These are phyloP conservation scores for Otatea glauca DNA, from an alignment of 176 grass and related monocot species.

Conservation along the genomic window DNA sequence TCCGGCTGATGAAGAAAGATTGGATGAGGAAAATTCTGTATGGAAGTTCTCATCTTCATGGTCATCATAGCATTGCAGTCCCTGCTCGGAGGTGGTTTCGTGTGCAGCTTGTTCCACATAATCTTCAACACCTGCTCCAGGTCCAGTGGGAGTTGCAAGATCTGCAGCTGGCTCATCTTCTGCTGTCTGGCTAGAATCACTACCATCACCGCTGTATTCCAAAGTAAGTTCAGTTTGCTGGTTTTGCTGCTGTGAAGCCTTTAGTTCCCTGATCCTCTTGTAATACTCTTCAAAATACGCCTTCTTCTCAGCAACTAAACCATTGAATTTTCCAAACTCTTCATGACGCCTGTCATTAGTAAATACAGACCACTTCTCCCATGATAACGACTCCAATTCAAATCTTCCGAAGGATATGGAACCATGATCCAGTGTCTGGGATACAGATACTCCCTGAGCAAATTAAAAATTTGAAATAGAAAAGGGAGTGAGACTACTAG, in stretches of 20 bases:
- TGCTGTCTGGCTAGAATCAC: conserved; percentile 81
- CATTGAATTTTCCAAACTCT: conserved; percentile 97
- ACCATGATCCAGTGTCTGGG: conserved; percentile 90
- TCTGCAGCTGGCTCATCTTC: conserved; percentile 57
- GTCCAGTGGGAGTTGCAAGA: conserved; percentile 56
- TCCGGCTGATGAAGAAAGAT: conserved; percentile 36
- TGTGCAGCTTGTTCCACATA: conserved; percentile 43
- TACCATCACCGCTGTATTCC: conserved; percentile 90
- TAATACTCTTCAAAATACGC: conserved; percentile 99
- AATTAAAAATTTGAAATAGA: conserved; percentile 35
- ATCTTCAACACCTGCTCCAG: conserved; percentile 44
- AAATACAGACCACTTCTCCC: conserved; percentile 98
- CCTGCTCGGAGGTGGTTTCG: conserved; percentile 42
- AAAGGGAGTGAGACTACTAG: conserved; percentile 33
- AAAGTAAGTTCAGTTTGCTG: conserved; percentile 87
- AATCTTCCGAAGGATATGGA: conserved; percentile 98
- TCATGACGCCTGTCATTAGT: conserved; percentile 86
- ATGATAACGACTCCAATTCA: conserved; percentile 81
- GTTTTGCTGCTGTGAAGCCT: conserved; percentile 76
- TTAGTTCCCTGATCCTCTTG: conserved; percentile 83
- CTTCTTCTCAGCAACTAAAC: conserved; percentile 93
- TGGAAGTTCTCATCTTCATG: conserved; percentile 34
- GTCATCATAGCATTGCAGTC: conserved; percentile 39
- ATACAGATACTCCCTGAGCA: conserved; percentile 70
- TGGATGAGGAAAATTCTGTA: conserved; percentile 35